phyloP scores from a whole-genome alignment of 495 filamentous ascomycete genomes.

The Penicillium angulare region DNA sequence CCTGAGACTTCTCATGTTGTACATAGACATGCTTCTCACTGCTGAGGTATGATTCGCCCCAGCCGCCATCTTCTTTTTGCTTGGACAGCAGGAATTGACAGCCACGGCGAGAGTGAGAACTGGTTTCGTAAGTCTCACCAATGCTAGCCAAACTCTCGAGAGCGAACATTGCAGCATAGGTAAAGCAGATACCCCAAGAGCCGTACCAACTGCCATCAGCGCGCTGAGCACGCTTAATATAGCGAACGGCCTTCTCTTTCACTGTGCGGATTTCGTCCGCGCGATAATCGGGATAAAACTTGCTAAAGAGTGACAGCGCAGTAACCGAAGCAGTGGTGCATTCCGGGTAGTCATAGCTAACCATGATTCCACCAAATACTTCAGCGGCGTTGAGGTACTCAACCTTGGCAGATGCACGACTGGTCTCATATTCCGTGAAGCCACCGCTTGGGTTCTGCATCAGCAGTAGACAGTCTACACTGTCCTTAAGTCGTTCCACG shows the following conservation, averaged over 20 bases:
- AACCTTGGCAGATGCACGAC: slow-evolving; percentile 70
- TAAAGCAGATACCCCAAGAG: slow-evolving; percentile 96
- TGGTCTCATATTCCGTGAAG: slow-evolving; percentile 86
- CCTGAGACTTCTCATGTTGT: slow-evolving; percentile 67
- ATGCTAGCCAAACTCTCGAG: slow-evolving; percentile 78
- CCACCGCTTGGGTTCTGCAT: slow-evolving; percentile 90
- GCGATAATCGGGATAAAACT: slow-evolving; percentile 78
- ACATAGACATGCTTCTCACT: slow-evolving; percentile 60
- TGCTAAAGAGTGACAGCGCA: slow-evolving; percentile 75
- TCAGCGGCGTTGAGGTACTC: slow-evolving; percentile 93
- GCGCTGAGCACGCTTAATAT: slow-evolving; percentile 79
- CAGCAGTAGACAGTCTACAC: slow-evolving; percentile 84
- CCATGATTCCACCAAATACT: slow-evolving; percentile 96
- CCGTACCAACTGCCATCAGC: slow-evolving; percentile 92
- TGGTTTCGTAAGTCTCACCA: slow-evolving; percentile 78
- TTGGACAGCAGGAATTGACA: slow-evolving; percentile 83
- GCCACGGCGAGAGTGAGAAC: slow-evolving; percentile 63
- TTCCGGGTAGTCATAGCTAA: slow-evolving; percentile 96
- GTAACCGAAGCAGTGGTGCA: slow-evolving; percentile 97
- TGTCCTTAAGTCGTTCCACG: slow-evolving; percentile 73
- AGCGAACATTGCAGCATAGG: slow-evolving; percentile 94
- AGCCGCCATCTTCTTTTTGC: slow-evolving; percentile 86
- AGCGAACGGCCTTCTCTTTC: slow-evolving; percentile 67
- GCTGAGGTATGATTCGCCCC: slow-evolving; percentile 92
- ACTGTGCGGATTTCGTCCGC: slow-evolving; percentile 69